Percentiles rank a stretch among this genome's conserved stretches.
phyloP scores from a whole-genome alignment of 257 asterid genomes.

The Nicotiana knightiana region DNA sequence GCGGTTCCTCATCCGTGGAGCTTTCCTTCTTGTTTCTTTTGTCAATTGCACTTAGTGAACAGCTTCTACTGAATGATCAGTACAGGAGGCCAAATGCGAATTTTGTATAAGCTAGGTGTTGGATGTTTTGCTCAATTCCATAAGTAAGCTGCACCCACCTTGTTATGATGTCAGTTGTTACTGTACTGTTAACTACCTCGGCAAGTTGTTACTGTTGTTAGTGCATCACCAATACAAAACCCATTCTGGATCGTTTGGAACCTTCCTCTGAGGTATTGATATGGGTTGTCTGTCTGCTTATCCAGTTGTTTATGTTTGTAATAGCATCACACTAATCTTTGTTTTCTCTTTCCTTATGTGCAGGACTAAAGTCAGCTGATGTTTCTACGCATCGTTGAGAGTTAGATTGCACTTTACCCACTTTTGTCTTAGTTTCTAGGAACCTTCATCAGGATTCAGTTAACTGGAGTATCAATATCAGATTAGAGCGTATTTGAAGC shows the following conservation, averaged over 20 bases:
- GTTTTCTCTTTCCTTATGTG: background rate
- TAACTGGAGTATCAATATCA: slow-evolving; percentile 27
- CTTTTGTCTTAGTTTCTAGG: slow-evolving; percentile 4
- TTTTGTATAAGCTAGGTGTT: slow-evolving; percentile 44
- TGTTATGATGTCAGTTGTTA: slow-evolving; percentile 14
- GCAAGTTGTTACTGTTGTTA: slow-evolving; percentile 20
- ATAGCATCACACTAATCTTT: background rate
- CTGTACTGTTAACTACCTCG: slow-evolving; percentile 13
- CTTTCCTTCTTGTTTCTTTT: slow-evolving; percentile 79
- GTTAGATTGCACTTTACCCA: slow-evolving; percentile 7
- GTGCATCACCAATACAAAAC: slow-evolving; percentile 44
- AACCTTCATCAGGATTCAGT: slow-evolving; percentile 25
- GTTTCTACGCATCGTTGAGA: background rate
- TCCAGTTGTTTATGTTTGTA: background rate
- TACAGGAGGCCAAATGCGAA: slow-evolving; percentile 50
- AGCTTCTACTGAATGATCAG: slow-evolving; percentile 42
- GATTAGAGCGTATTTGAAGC: slow-evolving; percentile 18
- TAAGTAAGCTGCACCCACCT: slow-evolving; percentile 27
- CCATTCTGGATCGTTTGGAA: slow-evolving; percentile 39
- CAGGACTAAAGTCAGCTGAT: slow-evolving; percentile 3
- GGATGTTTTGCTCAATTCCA: slow-evolving; percentile 12
- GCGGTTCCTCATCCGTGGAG: slow-evolving; percentile 71
- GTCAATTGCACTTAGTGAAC: slow-evolving; percentile 84
- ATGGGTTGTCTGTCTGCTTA: background rate
- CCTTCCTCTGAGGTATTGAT: slow-evolving; percentile 39